Evolutionary conservation across 1,139 yeast species (phyloP), one percentile per base, ranked within the genome.

Genomic region (Arxiozyma slooffiae): DNA sequence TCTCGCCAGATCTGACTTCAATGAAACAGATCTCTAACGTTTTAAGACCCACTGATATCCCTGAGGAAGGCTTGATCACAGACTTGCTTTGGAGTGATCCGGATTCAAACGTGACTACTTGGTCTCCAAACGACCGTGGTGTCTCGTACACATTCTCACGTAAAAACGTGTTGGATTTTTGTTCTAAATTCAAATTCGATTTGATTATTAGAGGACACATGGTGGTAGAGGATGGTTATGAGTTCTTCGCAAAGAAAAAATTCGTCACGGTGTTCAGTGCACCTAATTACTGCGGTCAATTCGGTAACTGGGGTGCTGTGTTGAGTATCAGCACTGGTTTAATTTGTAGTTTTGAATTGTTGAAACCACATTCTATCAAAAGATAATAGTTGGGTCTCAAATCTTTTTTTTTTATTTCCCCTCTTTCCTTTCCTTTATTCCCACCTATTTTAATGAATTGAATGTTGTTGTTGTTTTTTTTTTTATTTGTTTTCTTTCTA

Each of bases 141-240:
- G 95, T 87, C 5, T 83, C 92, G 1, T 87, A 81, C 62, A 79
- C 89, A 57, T 87, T 86, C 69, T 89, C 90, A 40, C 79, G 78
- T 56, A 78, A 78, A 52, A 85, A 85, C 52, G 89, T 87, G 9
- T 82, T 81, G 57, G 76, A 78, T 58, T 87, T 87, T 60, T 82
- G 87, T 59, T 68, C 76, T 21, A 75, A 75, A 47, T 85, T 86
- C 67, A 80, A 82, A 52, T 82, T 87, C 70, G 96, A 87, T 67
- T 71, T 87, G 59, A 77, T 87, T 56, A 89, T 85, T 36, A 73
- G 96, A 59, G 95, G 95, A 17, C 96, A 87, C 67, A 87, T 87
- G 95, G 96, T 87, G 47, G 96, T 87, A 44, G 95, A 87, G 68
- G 95, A 87, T 65, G 96, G 96, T 4, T 87, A 87, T 64, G 96